Conservation (phyloP, 768 basidiomycete genomes). For the Boletus eberwhitei region DNA sequence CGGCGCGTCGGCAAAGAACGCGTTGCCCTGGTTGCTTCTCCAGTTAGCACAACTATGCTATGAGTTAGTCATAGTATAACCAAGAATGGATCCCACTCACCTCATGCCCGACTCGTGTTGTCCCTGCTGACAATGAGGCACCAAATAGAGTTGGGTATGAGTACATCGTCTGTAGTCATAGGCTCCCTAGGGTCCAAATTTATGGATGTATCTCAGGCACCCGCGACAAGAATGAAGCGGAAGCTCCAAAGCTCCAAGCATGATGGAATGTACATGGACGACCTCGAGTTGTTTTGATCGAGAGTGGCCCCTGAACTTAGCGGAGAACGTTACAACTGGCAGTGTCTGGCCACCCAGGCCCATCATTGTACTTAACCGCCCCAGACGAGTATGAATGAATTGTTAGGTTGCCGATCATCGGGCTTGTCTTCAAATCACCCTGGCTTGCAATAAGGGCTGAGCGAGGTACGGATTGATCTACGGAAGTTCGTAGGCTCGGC, state of each 20-base stretch:
- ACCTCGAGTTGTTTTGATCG: neutral
- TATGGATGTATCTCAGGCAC: neutral
- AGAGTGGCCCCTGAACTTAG: neutral
- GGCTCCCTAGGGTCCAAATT: neutral
- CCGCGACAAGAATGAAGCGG: neutral
- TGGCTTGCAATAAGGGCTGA: neutral
- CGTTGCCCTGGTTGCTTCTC: neutral
- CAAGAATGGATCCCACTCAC: neutral
- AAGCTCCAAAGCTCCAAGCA: neutral
- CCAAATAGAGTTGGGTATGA: slow-evolving; percentile 7
- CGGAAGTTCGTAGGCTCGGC: neutral
- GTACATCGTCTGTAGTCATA: neutral
- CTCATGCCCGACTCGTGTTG: neutral
- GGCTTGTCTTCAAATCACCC: no score
- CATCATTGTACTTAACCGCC: neutral
- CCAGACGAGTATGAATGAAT: neutral
- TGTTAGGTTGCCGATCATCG: neutral
- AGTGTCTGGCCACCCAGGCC: neutral
- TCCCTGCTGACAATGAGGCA: neutral
- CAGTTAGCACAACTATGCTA: neutral
- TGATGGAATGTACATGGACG: neutral
- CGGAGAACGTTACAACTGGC: neutral
- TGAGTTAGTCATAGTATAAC: neutral
- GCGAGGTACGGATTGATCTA: neutral
- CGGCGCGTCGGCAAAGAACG: neutral